phyloP scores from a whole-genome alignment of 140 eudicot species.

The Eryngium alpinum region DNA sequence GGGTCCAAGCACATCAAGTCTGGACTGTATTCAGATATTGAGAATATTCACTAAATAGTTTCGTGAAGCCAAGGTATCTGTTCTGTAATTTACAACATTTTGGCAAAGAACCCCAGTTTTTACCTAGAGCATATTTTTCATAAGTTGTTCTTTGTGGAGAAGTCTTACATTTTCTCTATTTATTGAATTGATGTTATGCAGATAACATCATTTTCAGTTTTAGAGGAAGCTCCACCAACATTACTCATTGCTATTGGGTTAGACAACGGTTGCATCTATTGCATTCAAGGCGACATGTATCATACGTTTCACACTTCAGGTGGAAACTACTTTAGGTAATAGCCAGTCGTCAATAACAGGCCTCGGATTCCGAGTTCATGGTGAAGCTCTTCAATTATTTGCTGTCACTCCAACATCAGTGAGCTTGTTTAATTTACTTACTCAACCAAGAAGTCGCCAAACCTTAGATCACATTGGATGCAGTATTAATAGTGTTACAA shows the following conservation, averaged over 20 bases:
- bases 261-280: constrained; percentile 85
- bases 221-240: constrained; percentile 97
- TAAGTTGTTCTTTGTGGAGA: neutral
- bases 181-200: constrained; percentile 25
- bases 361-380: constrained; percentile 79
- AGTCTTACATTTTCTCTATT: neutral
- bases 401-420: constrained; percentile 93
- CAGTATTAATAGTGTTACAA: constrained; percentile 56
- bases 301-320: constrained; percentile 85
- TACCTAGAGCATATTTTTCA: neutral
- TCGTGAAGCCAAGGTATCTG: constrained; percentile 84
- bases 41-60: constrained; percentile 85
- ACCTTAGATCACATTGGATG: constrained; percentile 87
- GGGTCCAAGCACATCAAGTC: constrained; percentile 78
- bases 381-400: constrained; percentile 65
- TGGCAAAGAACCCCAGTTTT: neutral
- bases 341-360: constrained; percentile 61
- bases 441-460: constrained; percentile 67
- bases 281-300: constrained; percentile 96
- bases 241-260: constrained; percentile 85
- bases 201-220: constrained; percentile 80
- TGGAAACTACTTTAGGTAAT: constrained; percentile 48
- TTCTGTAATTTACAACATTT: neutral
- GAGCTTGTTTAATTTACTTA: constrained; percentile 74
- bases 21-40: constrained; percentile 86